Percentiles rank a stretch among this genome's conserved stretches.
These are phyloP conservation scores for Pelargonium nanum DNA, from an alignment of 345 rosid species.

Conservation along the genomic window DNA sequence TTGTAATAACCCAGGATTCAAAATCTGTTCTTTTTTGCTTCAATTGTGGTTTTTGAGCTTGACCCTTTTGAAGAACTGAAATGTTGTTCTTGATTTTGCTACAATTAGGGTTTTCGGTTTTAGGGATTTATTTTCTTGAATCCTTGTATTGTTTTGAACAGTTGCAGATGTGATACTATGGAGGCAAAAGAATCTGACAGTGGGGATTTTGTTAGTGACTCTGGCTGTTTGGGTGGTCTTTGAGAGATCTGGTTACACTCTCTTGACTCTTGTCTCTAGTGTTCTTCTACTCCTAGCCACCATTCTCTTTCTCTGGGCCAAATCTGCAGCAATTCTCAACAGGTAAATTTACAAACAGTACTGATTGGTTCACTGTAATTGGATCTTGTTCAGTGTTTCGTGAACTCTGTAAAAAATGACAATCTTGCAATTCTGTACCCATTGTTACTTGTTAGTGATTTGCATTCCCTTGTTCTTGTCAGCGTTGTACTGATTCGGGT, in stretches of 20 bases:
- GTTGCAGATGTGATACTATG: constrained; percentile 89
- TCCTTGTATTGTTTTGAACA: constrained; percentile 18
- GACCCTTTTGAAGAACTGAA: not conserved
- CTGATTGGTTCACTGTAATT: constrained; percentile 4
- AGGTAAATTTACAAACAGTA: constrained; percentile 30
- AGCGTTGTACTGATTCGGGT: too few species aligned
- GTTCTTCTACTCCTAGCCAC: constrained; percentile 72
- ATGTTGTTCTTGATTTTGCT: not conserved
- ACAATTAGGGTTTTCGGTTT: not conserved
- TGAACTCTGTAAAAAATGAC: not conserved
- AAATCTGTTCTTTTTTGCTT: too few species aligned
- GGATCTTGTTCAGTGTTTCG: not conserved
- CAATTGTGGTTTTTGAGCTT: not conserved
- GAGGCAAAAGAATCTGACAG: constrained; percentile 58
- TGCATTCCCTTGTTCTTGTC: too few species aligned
- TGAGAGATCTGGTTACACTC: constrained; percentile 72
- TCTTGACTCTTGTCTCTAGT: constrained; percentile 73
- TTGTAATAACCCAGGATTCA: too few species aligned
- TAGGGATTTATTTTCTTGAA: not conserved
- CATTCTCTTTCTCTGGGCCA: constrained; percentile 89
- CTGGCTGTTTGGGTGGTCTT: constrained; percentile 84
- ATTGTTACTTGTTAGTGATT: too few species aligned
- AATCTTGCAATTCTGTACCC: not conserved
- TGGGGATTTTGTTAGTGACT: constrained; percentile 53
- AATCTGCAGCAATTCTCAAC: constrained; percentile 88